Evolutionary conservation across 805 yeast species (phyloP).

Genomic region (Tetrapisispora taiwanensis): DNA sequence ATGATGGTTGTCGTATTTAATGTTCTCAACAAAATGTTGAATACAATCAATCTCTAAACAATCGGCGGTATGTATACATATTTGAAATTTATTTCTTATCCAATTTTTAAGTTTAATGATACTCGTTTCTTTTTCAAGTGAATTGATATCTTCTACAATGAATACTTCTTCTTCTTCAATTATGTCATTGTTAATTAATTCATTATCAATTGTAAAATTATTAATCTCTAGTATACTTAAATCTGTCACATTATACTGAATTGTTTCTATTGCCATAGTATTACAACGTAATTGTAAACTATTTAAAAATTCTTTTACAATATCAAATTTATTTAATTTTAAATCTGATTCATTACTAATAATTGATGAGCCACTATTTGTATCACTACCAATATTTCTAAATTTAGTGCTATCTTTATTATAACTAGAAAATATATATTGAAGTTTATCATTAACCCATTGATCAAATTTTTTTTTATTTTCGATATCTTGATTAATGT

Average conservation of each 20-base stretch:
- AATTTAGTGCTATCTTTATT: background rate
- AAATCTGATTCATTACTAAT: background rate
- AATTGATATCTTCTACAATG: background rate
- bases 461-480: background rate
- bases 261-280: too few relatives aligned
- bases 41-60: background rate
- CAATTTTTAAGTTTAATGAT: background rate
- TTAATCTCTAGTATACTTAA: background rate
- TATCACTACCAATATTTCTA: background rate
- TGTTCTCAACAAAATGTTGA: background rate
- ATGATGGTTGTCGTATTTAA: background rate
- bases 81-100: background rate
- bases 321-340: constrained; percentile 11
- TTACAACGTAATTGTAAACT: constrained; percentile 7
- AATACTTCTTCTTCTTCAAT: too few relatives aligned
- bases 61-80: background rate
- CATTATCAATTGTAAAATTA: background rate
- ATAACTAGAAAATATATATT: background rate
- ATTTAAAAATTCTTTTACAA: constrained; percentile 4
- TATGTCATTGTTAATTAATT: background rate
- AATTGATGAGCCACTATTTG: background rate
- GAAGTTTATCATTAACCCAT: background rate
- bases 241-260: background rate
- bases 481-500: background rate
- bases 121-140: background rate